Evolutionary conservation across 805 yeast genomes (phyloP).

Genomic region (Kodamaea fukazawae): DNA sequence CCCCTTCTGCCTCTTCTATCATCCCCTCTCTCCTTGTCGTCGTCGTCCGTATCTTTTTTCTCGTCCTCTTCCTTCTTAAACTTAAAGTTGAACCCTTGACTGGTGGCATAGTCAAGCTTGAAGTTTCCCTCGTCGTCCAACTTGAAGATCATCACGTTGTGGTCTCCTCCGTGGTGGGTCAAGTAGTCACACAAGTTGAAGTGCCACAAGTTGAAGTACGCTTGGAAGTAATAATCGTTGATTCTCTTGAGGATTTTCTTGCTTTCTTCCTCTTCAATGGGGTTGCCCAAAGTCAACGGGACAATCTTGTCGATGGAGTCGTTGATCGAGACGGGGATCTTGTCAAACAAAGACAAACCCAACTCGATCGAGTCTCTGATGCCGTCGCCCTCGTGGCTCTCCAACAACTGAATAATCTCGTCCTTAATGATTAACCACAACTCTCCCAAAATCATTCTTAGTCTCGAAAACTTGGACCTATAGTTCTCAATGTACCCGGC

Average conservation of each 20-base stretch:
- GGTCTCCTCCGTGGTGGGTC: constrained; percentile 13
- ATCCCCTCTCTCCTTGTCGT: constrained; percentile 6
- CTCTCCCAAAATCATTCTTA: constrained; percentile 59
- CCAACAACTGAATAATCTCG: constrained; percentile 44
- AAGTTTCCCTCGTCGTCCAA: constrained; percentile 44
- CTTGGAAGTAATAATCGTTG: constrained; percentile 59
- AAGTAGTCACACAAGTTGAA: constrained; percentile 62
- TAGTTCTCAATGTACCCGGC: constrained; percentile 52
- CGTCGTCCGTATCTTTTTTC: constrained; percentile 1
- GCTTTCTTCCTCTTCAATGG: constrained; percentile 21
- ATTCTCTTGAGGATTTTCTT: constrained; percentile 45
- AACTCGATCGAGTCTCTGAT: constrained; percentile 43
- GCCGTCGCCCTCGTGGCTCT: constrained; percentile 18
- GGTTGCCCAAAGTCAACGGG: constrained; percentile 31
- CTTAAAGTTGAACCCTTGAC: constrained; percentile 64
- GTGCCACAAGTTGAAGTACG: constrained; percentile 77
- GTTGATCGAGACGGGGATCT: constrained; percentile 49
- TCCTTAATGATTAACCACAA: constrained; percentile 60
- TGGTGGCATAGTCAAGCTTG: constrained; percentile 45
- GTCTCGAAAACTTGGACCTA: constrained; percentile 58
- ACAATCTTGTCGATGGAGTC: constrained; percentile 41
- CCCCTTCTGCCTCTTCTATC: constrained; percentile 16
- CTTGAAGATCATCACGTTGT: constrained; percentile 48
- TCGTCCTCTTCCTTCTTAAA: constrained; percentile 32
- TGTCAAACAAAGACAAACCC: constrained; percentile 61